Conservation (phyloP, 352 stramenopile species). For the Phytophthora multivora region DNA sequence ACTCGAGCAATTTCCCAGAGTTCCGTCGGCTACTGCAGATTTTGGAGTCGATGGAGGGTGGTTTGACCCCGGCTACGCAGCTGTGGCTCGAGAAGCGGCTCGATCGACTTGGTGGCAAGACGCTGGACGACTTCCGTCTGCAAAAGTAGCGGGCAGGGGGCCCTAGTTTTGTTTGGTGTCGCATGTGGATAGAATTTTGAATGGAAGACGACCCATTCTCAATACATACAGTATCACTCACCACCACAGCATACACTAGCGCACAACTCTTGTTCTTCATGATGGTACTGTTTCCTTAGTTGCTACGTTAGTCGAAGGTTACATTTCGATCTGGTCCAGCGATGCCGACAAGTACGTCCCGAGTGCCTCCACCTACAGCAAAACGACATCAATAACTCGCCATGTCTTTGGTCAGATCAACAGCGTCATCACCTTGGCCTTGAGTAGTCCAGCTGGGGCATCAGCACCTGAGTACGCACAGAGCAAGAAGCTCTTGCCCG, state of each 20-base stretch:
- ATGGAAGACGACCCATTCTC: slow-evolving; percentile 5
- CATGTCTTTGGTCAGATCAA: slow-evolving; percentile 2
- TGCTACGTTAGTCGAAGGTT: slow-evolving; percentile 9
- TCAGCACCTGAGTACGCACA: slow-evolving; percentile 74
- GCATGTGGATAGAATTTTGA: slow-evolving; percentile 21
- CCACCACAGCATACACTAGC: slow-evolving; percentile 4
- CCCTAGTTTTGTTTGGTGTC: slow-evolving; percentile 22
- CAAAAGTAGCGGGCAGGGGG: slow-evolving; percentile 11
- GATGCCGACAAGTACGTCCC: slow-evolving; percentile 63
- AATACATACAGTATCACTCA: slow-evolving; percentile 4
- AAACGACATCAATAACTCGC: background rate
- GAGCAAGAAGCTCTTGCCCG: slow-evolving; percentile 74
- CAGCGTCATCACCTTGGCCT: slow-evolving; percentile 58
- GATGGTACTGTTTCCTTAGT: too few species aligned
- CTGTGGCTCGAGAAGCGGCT: slow-evolving; percentile 82
- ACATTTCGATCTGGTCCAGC: slow-evolving; percentile 77
- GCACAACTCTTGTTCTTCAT: too few species aligned
- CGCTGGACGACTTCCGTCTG: slow-evolving; percentile 65
- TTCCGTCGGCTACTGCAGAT: slow-evolving; percentile 77
- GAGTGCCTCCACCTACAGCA: slow-evolving; percentile 60
- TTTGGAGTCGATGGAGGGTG: slow-evolving; percentile 74
- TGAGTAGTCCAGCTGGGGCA: slow-evolving; percentile 65
- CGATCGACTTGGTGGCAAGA: slow-evolving; percentile 46
- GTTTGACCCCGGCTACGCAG: slow-evolving; percentile 61
- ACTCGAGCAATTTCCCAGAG: slow-evolving; percentile 56